Base-by-base conservation (phyloP, 768 basidiomycete genomes). In the Pulveroboletus ravenelii region DNA sequence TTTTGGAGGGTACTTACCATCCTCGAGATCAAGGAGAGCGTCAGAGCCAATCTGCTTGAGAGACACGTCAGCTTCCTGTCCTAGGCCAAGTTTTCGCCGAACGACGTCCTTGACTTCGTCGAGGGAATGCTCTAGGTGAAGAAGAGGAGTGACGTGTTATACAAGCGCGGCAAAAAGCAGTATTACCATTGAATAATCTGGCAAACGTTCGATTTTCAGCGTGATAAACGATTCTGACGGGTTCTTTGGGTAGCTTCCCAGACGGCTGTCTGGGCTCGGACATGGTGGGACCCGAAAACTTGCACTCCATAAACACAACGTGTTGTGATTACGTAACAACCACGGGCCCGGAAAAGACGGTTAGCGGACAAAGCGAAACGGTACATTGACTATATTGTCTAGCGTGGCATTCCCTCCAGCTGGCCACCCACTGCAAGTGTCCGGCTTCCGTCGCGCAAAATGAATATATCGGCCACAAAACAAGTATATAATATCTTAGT, bases 1-100 rank as follows among this genome's bases (percentile, higher is more conserved):
- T 30, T 42, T 27, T 27, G 15, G 13, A 14, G 9, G 17, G 14
- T 10, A 17, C 49, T 53, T 57, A 88, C 89, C 85, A 62, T 91
- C 88, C 32, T 87, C 87, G n/a, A 92, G 73, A 62, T 86, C 85
- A 20, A 89, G 75, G 13, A 64, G 61, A 50, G 69, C 70, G 8
- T 72, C 78, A 18, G 74, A 74, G 31, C 84, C 77, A 41, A 87
- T 58, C 56, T 87, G 87, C 18, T 65, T 65, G 14, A 80, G 71
- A 13, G 65, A 64, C 15, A 79, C 53, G 6, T 60, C 50, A 6
- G 70, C 59, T 40, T 72, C 68, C 0, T 63, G 50, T 17, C 70
- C 53, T 2, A 90, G 70, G 3, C 72, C 72, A 17, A 91, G 72
- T 66, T 89, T 91, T 53, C 69, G 76, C 40, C 80, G 73, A 25